phyloP scores from a whole-genome alignment of 1,139 yeast genomes.

The Kodamaea arcana region DNA sequence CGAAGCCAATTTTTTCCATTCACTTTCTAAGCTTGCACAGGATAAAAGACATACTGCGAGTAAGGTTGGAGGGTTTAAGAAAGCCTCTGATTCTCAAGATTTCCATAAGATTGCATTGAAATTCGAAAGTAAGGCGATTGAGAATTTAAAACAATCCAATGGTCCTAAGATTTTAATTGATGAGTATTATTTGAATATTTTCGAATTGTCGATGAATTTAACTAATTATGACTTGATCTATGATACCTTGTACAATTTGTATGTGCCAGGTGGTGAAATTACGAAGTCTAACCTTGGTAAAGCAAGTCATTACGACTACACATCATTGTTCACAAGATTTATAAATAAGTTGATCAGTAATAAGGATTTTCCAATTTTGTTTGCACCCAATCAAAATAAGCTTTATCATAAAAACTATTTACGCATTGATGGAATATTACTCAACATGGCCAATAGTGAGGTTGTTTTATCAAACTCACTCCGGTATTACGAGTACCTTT shows the following conservation, averaged over 20 bases:
- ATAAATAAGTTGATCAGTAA: conserved; percentile 24
- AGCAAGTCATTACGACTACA: conserved; percentile 8
- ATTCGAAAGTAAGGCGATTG: conserved; percentile 33
- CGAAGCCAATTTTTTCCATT: conserved; percentile 33
- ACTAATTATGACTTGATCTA: conserved; percentile 23
- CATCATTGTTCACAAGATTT: conserved; percentile 16
- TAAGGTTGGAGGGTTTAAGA: neutral
- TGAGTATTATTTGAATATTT: conserved; percentile 26
- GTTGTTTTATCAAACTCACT: conserved; percentile 34
- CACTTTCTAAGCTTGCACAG: conserved; percentile 28
- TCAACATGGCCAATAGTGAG: conserved; percentile 35
- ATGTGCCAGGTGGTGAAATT: no score
- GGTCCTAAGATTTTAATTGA: conserved; percentile 4
- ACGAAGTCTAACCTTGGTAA: conserved; percentile 4
- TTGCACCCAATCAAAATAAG: conserved; percentile 15
- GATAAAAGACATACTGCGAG: conserved; percentile 14
- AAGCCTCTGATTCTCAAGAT: conserved; percentile 1
- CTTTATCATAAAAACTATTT: conserved; percentile 27
- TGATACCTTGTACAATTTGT: conserved; percentile 23
- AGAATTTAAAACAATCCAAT: conserved; percentile 11
- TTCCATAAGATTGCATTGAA: conserved; percentile 26
- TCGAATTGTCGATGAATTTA: conserved; percentile 27
- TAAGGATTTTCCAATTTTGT: conserved; percentile 20
- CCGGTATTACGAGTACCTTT: conserved; percentile 49
- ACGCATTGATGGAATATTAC: conserved; percentile 36